Base-by-base conservation (phyloP, 169 alveolate genomes). In the Plasmodium knowlesi region DNA sequence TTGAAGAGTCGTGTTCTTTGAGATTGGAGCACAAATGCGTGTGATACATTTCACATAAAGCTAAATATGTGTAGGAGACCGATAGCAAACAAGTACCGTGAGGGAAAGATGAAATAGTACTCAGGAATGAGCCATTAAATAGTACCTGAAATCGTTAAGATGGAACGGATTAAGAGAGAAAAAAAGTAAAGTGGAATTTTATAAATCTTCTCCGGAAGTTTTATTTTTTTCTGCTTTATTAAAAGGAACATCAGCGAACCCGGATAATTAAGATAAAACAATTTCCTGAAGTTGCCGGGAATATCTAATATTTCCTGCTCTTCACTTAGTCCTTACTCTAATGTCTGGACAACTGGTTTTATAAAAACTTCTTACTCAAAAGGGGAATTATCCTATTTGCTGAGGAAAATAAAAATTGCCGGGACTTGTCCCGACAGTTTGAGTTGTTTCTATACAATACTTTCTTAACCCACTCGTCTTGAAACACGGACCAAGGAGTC, bases 401-500 rank as follows among this genome's bases (percentile, higher is more conserved):
- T 39, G 46, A 39, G 46, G 46, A 39, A 39, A 39, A 39, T 39
- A 5, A 39, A 1, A 39, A 39, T 39, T 39, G 46, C 46, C 1
- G 1, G 1, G 0, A 39, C 5, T 39, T 39, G 5, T 39, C 5
- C 5, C 5, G 1, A 9, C 46, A 39, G 46, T 39, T 39, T 39
- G 46, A 39, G 92, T 39, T 92, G 86, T 78, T 79, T 61, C 74
- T 96, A 94, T 19, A 76, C 73, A 19, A 50, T 76, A 57, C 92
- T 94, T 83, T 85, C 73, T 80, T 78, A 85, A 85, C 85, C 92
- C 98, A 96, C 98, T 98, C 98, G 98, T 97, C 98, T 97, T 97
- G 98, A 98, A 98, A 97, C 98, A 97, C 98, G 98, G 98, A 97
- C 98, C 99, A 98, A 98, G 98, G 99, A 98, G 98, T 97, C 98